Evolutionary conservation across 2,329 filamentous ascomycete genomes (phyloP).

Genomic region (Ophiognomonia clavigignenti-juglandacearum): DNA sequence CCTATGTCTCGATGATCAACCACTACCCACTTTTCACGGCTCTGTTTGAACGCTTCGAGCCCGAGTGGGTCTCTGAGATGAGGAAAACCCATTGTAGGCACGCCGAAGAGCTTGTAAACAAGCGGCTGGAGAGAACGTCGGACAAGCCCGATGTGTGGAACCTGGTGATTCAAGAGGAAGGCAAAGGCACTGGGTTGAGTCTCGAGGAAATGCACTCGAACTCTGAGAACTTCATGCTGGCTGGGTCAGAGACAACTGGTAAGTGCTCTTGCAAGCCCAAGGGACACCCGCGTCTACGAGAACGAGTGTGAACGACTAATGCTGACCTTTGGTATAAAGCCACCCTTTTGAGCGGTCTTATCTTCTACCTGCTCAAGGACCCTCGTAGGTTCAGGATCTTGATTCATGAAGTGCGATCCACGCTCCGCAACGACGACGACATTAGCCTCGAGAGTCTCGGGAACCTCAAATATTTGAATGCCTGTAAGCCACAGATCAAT

Average conservation of each 20-base stretch:
- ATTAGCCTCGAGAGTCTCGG: slow-evolving; percentile 22
- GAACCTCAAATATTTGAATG: slow-evolving; percentile 23
- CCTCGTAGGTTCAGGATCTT: slow-evolving; percentile 14
- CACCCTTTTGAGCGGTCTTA: slow-evolving; percentile 1
- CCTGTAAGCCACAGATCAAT: slow-evolving; percentile 8
- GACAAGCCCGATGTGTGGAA: slow-evolving; percentile 24
- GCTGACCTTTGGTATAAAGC: neutral
- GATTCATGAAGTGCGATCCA: slow-evolving; percentile 23
- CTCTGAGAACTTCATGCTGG: slow-evolving; percentile 19
- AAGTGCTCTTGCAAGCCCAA: slow-evolving; percentile 25
- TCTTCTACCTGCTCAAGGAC: neutral
- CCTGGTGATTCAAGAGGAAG: slow-evolving; percentile 18
- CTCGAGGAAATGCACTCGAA: slow-evolving; percentile 18
- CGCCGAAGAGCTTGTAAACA: slow-evolving; percentile 24
- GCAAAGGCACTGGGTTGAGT: slow-evolving; percentile 14
- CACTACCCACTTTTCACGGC: neutral
- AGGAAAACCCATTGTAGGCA: neutral
- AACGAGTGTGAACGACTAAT: neutral
- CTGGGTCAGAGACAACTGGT: slow-evolving; percentile 27
- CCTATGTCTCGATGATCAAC: neutral
- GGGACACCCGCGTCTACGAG: too few species aligned
- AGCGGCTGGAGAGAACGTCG: slow-evolving; percentile 22
- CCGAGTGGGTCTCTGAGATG: neutral
- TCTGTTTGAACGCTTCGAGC: neutral
- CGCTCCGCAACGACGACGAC: slow-evolving; percentile 22